These are phyloP conservation scores for Oryza nivara DNA, from an alignment of 176 grass and related monocot species.

Conservation along the genomic window DNA sequence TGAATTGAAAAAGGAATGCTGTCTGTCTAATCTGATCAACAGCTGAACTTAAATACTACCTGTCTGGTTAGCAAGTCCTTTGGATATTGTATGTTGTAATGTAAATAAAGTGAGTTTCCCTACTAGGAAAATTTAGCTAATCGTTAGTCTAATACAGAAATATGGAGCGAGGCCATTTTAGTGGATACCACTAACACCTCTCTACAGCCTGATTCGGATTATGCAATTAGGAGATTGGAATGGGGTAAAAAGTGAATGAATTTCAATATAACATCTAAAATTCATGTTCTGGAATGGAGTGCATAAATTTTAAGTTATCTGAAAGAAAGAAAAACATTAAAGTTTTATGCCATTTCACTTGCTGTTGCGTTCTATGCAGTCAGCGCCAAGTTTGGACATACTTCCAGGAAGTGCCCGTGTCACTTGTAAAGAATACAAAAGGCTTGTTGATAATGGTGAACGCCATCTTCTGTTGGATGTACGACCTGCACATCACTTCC, in stretches of 20 bases:
- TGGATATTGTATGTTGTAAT: not conserved
- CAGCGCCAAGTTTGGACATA: conserved; percentile 45
- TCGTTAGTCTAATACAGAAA: not conserved
- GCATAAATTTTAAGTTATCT: not conserved
- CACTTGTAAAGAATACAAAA: conserved; percentile 71
- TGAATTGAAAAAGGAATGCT: conserved; percentile 1
- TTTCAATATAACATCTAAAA: not conserved
- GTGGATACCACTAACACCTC: not conserved
- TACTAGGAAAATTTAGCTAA: not conserved
- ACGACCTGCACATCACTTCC: conserved; percentile 78
- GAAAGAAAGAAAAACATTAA: not conserved
- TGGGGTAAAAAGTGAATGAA: not conserved
- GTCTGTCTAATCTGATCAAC: not conserved
- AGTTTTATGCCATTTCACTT: not conserved
- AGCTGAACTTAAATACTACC: not conserved
- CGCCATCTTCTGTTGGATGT: conserved; percentile 80
- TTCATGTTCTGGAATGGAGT: not conserved
- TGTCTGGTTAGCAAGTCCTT: not conserved
- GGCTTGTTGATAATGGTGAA: conserved; percentile 51
- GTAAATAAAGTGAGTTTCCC: no score
- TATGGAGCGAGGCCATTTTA: not conserved
- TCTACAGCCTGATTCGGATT: not conserved
- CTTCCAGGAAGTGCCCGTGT: conserved; percentile 60
- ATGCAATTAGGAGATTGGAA: not conserved
- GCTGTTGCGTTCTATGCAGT: conserved; percentile 51